A percentile compares a stretch with the other conserved stretches of the same genome.
These are phyloP conservation scores for Diutina mesorugosa DNA, from an alignment of 1,139 yeast species.

Conservation along the genomic window DNA sequence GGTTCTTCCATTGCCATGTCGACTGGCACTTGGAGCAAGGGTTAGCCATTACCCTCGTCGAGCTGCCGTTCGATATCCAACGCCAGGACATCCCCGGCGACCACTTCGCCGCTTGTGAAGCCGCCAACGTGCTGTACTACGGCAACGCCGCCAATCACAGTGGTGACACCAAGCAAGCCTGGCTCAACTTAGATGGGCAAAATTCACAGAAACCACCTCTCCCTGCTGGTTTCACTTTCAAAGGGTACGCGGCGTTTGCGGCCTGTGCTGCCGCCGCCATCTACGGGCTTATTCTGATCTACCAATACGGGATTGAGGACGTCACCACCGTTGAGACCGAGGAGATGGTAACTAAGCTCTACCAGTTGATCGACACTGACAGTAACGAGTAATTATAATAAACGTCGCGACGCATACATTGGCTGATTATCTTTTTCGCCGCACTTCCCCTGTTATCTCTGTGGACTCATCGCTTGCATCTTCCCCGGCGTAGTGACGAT, in stretches of 20 bases:
- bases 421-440: neutral
- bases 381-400: constrained; percentile 2
- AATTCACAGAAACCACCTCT: constrained; percentile 40
- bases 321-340: constrained; percentile 33
- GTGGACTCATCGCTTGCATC: neutral
- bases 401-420: neutral
- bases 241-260: constrained; percentile 53
- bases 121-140: constrained; percentile 28
- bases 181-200: constrained; percentile 45
- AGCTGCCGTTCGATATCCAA: constrained; percentile 51
- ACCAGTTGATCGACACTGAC: constrained; percentile 6
- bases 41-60: constrained; percentile 56
- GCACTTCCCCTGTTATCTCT: too few relatives aligned
- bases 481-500: neutral
- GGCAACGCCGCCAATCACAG: constrained; percentile 68
- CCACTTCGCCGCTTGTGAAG: constrained; percentile 49
- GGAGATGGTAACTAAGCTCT: constrained; percentile 8
- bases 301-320: constrained; percentile 51
- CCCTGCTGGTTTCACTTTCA: constrained; percentile 57
- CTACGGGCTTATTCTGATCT: constrained; percentile 43
- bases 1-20: constrained; percentile 91
- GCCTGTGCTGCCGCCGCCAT: constrained; percentile 46
- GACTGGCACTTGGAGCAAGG: constrained; percentile 94
- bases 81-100: constrained; percentile 20
- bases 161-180: constrained; percentile 17